Base-by-base conservation (phyloP, 2,329 filamentous ascomycete species). In the Teratosphaeria pseudoeucalypti region DNA sequence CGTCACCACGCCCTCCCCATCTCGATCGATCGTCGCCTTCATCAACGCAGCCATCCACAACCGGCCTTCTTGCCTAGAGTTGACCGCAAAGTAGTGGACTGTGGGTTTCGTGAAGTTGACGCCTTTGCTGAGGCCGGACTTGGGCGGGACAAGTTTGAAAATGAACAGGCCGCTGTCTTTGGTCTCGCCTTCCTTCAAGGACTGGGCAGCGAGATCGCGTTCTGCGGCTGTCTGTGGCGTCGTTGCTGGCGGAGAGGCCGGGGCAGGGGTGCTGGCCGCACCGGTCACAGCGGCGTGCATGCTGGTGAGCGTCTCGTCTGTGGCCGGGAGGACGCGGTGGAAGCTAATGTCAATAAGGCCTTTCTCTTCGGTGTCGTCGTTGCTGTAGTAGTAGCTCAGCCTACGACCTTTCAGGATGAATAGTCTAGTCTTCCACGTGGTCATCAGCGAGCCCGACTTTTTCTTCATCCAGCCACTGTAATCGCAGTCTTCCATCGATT, bases 391-490 rank as follows among this genome's bases (percentile, higher is more conserved):
- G 77, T 99, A 99, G 0, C 92, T 91, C 34, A 99, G 78, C 4
- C 94, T 86, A 57, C 92, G 86, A 34, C 94, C 94, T 69, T 91
- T 92, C 60, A 99, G 83, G 7, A 99, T 87, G 70, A 99, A 99
- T n/a, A 97, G 81, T 12, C 94, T 86, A 12, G 92, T 89, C 71
- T 97, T 99, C 94, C 94, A 99, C 1, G 92, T 96, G 2, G 91
- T 91, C 87, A 99, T 96, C 37, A 97, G 79, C 69, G 92, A 94
- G 1, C 90, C 92, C 61, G 90, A 96, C 75, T 95, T 92, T 81
- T 99, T 99, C 80, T 94, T 97, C 94, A 99, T 99, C 94, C 94
- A 99, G 1, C 94, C 94, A 68, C 87, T 92, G 73, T 96, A 97
- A 70, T 99, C 92, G 58, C 90, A 92, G 62, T 85, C 85, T 62